Base-by-base conservation (phyloP, 495 filamentous ascomycete species). In the Aspergillus avenaceus region DNA sequence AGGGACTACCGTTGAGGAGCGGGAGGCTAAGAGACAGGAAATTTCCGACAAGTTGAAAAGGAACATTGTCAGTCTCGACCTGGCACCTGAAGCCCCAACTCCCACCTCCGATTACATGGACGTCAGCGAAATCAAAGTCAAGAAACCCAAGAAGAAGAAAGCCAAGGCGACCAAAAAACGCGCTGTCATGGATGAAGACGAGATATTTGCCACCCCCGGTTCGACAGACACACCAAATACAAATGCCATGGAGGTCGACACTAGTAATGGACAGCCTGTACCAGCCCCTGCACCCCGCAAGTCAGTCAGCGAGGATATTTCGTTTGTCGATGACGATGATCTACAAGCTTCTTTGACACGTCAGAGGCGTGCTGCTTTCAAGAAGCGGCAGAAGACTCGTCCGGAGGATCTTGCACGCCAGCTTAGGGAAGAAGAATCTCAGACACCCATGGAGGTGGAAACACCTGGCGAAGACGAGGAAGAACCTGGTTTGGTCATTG, bases 71-170 rank as follows among this genome's bases (percentile, higher is more conserved):
- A 92, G 80, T 55, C 76, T 97, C 29, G 90, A 95, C 59, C 73
- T 88, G 41, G 72, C 84, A 9, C 66, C 71, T 55, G 83, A 84
- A 60, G 79, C 80, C 7, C 80, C 83, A 3, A 64, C 71, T 7
- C 80, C 83, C 2, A 64, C 71, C 5, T 96, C 91, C 14, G 93
- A 98, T 68, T 97, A 97, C 64, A 76, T 91, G 61, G 91, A 95
- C 51, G 65, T 85, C 31, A 86, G 85, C 18, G 86, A 92, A 56
- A 72, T 96, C 57, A 97, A 95, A 65, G 78, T 95, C 50, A 88
- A 85, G 69, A 97, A 97, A 67, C 85, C 90, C 2, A 97, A 95
- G 67, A 97, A 92, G 74, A 93, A 88, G 72, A 95, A 93, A 71
- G 73, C 79, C 7, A 90, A 89, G 58, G 76, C 84, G 32, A 90